phyloP scores from a whole-genome alignment of 441 rosid species.

The Caryocar brasiliense region DNA sequence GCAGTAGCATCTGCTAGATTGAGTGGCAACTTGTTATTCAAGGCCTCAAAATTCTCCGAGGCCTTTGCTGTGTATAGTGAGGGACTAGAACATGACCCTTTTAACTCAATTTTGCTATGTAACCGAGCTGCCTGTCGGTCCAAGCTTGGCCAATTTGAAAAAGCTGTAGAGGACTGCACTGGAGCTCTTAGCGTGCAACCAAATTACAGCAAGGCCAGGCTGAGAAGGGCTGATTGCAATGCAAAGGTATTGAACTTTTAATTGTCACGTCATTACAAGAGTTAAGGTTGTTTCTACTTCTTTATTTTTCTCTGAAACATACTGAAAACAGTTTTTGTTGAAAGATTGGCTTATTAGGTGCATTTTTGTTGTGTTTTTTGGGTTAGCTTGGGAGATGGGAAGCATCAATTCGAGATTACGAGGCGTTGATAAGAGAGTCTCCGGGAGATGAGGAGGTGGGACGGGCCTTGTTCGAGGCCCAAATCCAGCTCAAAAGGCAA shows the following conservation, averaged over 20 bases:
- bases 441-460: conserved; percentile 63
- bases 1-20: conserved; percentile 54
- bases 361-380: background rate
- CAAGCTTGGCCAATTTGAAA: conserved; percentile 54
- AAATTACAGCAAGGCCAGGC: conserved; percentile 62
- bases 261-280: too few relatives aligned
- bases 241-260: conserved; percentile 43
- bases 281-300: background rate
- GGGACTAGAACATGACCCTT: conserved; percentile 58
- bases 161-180: conserved; percentile 70
- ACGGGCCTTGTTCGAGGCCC: conserved; percentile 47
- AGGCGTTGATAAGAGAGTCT: conserved; percentile 46
- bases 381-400: conserved; percentile 69
- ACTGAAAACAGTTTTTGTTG: too few relatives aligned
- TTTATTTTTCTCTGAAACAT: background rate
- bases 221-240: conserved; percentile 65
- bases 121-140: conserved; percentile 80
- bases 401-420: conserved; percentile 62
- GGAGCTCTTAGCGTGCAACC: conserved; percentile 56
- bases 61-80: conserved; percentile 63
- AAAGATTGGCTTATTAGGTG: background rate
- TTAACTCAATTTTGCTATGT: conserved; percentile 59
- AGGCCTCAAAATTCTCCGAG: conserved; percentile 40
- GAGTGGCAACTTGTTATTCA: conserved; percentile 67
- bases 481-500: conserved; percentile 36